These are phyloP conservation scores for Agrocybe pediades DNA, from an alignment of 768 basidiomycete species.

Conservation along the genomic window DNA sequence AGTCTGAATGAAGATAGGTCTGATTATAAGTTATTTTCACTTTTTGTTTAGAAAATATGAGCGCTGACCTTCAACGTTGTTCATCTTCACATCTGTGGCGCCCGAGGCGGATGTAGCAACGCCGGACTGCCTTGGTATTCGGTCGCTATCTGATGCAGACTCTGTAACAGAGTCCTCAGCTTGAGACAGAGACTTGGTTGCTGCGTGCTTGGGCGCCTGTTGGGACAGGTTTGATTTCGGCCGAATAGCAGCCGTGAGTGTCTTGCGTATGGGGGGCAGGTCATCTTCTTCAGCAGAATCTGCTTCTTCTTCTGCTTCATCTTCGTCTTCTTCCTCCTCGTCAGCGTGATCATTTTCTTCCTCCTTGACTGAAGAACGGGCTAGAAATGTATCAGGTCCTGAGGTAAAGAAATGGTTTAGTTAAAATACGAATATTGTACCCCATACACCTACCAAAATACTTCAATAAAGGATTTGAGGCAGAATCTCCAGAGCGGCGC, in stretches of 20 bases:
- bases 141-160: constrained; percentile 30
- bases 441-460: constrained; percentile 45
- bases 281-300: not conserved
- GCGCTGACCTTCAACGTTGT: not conserved
- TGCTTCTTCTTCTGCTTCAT: constrained; percentile 15
- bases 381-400: constrained; percentile 28
- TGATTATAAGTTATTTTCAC: not conserved
- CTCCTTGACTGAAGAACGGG: constrained; percentile 53
- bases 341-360: constrained; percentile 31
- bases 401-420: no score
- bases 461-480: constrained; percentile 45
- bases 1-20: not conserved
- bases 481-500: not conserved
- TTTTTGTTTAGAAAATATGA: not conserved
- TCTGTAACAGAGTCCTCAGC: constrained; percentile 26
- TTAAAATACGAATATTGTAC: not conserved
- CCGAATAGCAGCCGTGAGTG: not conserved
- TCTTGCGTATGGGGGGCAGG: not conserved
- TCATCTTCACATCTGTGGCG: no score
- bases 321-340: constrained; percentile 14
- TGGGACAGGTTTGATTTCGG: not conserved
- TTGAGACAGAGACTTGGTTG: not conserved
- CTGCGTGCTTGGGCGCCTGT: not conserved
- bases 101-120: not conserved
- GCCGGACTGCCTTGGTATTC: not conserved